Conservation (phyloP, 441 rosid species). For the Bruguiera hainesii region DNA sequence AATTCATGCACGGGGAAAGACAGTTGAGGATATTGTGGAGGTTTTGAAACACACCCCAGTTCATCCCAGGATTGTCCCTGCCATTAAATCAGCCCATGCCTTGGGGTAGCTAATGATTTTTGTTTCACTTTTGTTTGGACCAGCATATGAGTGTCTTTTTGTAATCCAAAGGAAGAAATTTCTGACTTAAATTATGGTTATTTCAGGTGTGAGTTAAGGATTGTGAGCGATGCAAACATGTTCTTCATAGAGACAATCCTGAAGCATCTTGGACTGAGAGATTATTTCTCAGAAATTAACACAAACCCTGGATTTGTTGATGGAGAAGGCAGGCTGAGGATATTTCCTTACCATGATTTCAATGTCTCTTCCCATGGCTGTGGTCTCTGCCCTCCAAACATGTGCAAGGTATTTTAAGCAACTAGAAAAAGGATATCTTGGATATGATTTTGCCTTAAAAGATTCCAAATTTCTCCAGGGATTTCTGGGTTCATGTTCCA, state of each 20-base stretch:
- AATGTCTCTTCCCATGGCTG: constrained; percentile 56
- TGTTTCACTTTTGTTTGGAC: no score
- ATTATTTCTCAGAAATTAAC: constrained; percentile 61
- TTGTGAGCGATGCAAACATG: constrained; percentile 76
- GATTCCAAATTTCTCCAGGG: background rate
- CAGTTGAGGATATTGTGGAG: constrained; percentile 38
- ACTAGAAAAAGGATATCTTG: background rate
- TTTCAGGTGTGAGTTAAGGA: constrained; percentile 31
- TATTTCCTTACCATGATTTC: constrained; percentile 62
- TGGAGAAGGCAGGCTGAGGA: constrained; percentile 48
- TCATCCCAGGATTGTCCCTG: constrained; percentile 54
- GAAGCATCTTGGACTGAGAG: constrained; percentile 54
- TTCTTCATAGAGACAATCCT: constrained; percentile 75
- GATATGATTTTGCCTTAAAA: background rate
- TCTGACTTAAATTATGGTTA: background rate
- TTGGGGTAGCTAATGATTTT: constrained; percentile 25
- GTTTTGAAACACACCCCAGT: constrained; percentile 43
- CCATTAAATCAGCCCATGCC: constrained; percentile 50
- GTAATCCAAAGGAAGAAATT: background rate
- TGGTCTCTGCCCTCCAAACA: constrained; percentile 47
- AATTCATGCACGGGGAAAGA: constrained; percentile 41
- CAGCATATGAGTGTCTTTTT: background rate
- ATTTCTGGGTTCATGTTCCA: constrained; percentile 3
- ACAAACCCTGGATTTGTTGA: constrained; percentile 61
- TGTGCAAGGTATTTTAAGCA: constrained; percentile 43